A percentile compares a stretch with the other conserved stretches of the same genome.
These are phyloP conservation scores for Knoxia roxburghii DNA, from an alignment of 257 asterid species.

Conservation along the genomic window DNA sequence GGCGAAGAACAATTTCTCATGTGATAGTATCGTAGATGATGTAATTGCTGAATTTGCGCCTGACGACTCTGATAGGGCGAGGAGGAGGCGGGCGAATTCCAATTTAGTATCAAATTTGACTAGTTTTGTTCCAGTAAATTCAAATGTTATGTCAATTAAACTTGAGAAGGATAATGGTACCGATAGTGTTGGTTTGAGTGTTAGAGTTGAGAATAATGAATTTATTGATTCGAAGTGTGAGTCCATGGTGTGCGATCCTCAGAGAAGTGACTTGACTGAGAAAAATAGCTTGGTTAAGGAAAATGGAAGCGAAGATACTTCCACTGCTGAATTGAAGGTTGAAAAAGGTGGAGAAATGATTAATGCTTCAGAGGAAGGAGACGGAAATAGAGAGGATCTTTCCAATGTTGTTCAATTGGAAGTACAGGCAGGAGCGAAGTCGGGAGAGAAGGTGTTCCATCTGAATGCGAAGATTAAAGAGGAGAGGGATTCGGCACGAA, in stretches of 20 bases:
- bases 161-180: slow-evolving; percentile 33
- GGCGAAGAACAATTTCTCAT: slow-evolving; percentile 33
- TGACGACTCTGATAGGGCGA: slow-evolving; percentile 79
- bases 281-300: slow-evolving; percentile 11
- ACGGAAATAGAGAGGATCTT: slow-evolving; percentile 20
- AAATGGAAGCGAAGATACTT: slow-evolving; percentile 18
- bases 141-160: slow-evolving; percentile 27
- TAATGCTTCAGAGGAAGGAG: slow-evolving; percentile 19
- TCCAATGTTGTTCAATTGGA: slow-evolving; percentile 30
- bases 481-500: slow-evolving; percentile 46
- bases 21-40: slow-evolving; percentile 80
- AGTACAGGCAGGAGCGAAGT: slow-evolving; percentile 20
- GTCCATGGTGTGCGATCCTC: slow-evolving; percentile 15
- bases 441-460: slow-evolving; percentile 45
- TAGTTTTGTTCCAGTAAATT: slow-evolving; percentile 17
- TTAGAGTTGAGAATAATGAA: slow-evolving; percentile 24
- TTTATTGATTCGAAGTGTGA: slow-evolving; percentile 21
- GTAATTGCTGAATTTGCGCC: slow-evolving; percentile 92
- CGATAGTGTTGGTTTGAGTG: slow-evolving; percentile 26
- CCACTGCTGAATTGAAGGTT: slow-evolving; percentile 8
- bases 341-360: slow-evolving; percentile 24
- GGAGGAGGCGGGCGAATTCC: slow-evolving; percentile 47
- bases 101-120: slow-evolving; percentile 20
- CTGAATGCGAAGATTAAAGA: slow-evolving; percentile 74
- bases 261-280: slow-evolving; percentile 19